A percentile compares a stretch with the other conserved stretches of the same genome.
Conservation (phyloP, 129 eudicot species). For the Flaveria ramosissima region DNA sequence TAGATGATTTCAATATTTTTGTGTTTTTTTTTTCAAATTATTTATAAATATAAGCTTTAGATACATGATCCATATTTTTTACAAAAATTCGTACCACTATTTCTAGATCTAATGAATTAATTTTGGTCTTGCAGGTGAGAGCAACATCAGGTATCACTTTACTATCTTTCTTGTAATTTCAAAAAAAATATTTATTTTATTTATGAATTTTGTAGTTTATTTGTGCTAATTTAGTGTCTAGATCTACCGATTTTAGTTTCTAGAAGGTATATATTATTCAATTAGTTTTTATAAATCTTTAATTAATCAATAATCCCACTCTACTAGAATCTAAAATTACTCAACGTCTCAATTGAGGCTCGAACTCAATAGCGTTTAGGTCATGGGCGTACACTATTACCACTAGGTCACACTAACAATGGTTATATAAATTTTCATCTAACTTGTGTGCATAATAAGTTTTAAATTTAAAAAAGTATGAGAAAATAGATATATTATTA, state of each 20-base stretch:
- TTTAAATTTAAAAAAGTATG: background rate
- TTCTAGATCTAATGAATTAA: background rate
- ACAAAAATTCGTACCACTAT: background rate
- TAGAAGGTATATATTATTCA: background rate
- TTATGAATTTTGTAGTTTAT: background rate
- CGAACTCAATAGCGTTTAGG: too few relatives aligned
- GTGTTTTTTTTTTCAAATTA: background rate
- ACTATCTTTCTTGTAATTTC: background rate
- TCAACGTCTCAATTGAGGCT: too few relatives aligned
- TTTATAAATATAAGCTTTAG: background rate
- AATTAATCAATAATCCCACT: too few relatives aligned
- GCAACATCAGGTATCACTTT: conserved; percentile 23
- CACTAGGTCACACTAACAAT: too few relatives aligned
- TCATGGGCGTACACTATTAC: too few relatives aligned
- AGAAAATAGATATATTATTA: background rate
- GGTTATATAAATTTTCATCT: too few relatives aligned
- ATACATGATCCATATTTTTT: background rate
- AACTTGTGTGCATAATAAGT: background rate
- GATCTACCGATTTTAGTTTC: background rate
- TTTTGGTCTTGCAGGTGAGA: conserved; percentile 19
- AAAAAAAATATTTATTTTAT: background rate
- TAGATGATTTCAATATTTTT: background rate
- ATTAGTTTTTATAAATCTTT: too few relatives aligned
- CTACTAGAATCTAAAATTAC: too few relatives aligned
- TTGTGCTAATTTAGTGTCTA: background rate